These are phyloP conservation scores for Marsdenia floribunda DNA, from an alignment of 257 asterid genomes.

Conservation along the genomic window DNA sequence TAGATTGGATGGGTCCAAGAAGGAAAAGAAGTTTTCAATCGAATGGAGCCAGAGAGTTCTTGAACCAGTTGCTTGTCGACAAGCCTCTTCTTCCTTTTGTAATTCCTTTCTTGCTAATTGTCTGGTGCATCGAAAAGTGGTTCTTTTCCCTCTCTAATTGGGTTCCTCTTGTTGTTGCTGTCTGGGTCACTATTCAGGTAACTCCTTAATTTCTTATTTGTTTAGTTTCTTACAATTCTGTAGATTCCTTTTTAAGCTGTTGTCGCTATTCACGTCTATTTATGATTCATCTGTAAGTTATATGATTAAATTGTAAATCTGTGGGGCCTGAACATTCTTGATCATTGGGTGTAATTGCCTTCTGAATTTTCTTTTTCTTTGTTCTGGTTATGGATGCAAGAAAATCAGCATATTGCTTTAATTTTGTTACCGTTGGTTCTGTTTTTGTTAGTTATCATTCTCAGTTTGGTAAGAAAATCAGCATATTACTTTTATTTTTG, in stretches of 20 bases:
- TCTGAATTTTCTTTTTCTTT: neutral
- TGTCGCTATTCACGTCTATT: neutral
- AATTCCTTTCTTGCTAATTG: conserved; percentile 51
- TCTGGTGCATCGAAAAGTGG: conserved; percentile 88
- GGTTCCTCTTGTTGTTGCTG: conserved; percentile 80
- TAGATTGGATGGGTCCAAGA: conserved; percentile 41
- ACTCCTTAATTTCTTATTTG: neutral
- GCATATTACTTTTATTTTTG: neutral
- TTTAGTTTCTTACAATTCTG: conserved; percentile 5
- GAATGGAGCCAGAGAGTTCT: conserved; percentile 41
- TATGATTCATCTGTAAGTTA: neutral
- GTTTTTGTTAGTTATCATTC: neutral
- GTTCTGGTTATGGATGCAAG: conserved; percentile 2
- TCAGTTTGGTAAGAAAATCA: neutral
- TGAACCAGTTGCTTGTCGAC: conserved; percentile 52
- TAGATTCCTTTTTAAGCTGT: neutral
- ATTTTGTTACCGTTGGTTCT: neutral
- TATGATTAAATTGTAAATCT: neutral
- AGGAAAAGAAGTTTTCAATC: conserved; percentile 49
- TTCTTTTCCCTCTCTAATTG: conserved; percentile 76
- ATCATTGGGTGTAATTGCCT: conserved; percentile 10
- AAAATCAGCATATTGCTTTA: neutral
- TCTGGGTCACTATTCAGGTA: conserved; percentile 90
- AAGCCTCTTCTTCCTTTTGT: conserved; percentile 65
- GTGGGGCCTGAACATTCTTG: neutral